phyloP scores from a whole-genome alignment of 1,284 basidiomycete genomes.

The Inonotus hispidus region DNA sequence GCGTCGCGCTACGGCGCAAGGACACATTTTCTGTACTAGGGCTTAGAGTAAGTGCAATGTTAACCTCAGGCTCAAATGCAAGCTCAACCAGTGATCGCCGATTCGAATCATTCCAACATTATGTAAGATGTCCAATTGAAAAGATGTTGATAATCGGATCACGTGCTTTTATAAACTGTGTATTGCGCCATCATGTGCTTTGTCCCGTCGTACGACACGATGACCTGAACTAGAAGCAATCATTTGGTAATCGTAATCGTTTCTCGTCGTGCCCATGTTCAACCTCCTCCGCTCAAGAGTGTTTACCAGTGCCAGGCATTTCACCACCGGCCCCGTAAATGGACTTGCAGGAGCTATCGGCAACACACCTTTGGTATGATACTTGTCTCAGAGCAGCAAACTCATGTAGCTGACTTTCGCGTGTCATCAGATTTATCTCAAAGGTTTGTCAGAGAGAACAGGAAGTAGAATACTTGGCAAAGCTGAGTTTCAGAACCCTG shows the following conservation, averaged over 20 bases:
- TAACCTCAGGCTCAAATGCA: too few relatives aligned
- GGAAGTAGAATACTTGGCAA: slow-evolving; percentile 92
- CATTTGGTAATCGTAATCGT: not conserved
- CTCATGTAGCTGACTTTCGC: not conserved
- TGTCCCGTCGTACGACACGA: not conserved
- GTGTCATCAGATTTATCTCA: slow-evolving; percentile 67
- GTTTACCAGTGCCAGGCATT: slow-evolving; percentile 34
- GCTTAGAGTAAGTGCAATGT: too few relatives aligned
- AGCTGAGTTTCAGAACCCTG: slow-evolving; percentile 97
- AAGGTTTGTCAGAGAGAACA: slow-evolving; percentile 79
- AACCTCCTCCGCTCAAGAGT: slow-evolving; percentile 30
- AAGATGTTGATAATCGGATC: too few relatives aligned
- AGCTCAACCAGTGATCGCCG: too few relatives aligned
- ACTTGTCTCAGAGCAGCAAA: not conserved
- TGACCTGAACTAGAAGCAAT: not conserved
- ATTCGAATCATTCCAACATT: too few relatives aligned
- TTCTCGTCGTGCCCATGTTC: slow-evolving; percentile 31
- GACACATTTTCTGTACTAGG: too few relatives aligned
- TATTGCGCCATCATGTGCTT: not conserved
- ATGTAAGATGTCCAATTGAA: too few relatives aligned
- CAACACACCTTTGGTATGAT: slow-evolving; percentile 86
- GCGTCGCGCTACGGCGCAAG: too few relatives aligned
- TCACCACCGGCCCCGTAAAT: slow-evolving; percentile 55
- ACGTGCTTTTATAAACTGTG: too few relatives aligned
- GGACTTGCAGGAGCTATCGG: slow-evolving; percentile 90